phyloP scores from a whole-genome alignment of 2,329 filamentous ascomycete species.

The Penicillium sp. region DNA sequence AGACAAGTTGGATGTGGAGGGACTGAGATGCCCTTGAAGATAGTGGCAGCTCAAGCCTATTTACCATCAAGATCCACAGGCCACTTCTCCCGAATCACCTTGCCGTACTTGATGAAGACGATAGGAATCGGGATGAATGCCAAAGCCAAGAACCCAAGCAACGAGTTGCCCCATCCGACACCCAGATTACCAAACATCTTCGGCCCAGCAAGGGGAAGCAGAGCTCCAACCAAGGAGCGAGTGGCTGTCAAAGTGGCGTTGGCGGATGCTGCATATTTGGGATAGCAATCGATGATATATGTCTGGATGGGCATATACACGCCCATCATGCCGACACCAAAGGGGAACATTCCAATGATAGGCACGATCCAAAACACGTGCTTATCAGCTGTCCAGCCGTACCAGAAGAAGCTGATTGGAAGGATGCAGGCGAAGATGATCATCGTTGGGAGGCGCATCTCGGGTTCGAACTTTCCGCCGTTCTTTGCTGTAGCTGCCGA shows the following conservation, averaged over 20 bases:
- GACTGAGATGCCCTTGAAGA: neutral
- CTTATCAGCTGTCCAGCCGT: conserved; percentile 57
- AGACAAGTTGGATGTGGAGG: neutral
- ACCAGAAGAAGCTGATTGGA: conserved; percentile 57
- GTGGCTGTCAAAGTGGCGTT: conserved; percentile 57
- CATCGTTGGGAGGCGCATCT: conserved; percentile 54
- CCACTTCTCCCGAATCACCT: conserved; percentile 16
- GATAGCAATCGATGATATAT: conserved; percentile 61
- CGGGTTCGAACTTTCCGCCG: conserved; percentile 44
- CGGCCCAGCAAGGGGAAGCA: conserved; percentile 22
- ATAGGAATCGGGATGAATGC: conserved; percentile 19
- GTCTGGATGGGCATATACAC: conserved; percentile 57
- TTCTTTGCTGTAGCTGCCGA: conserved; percentile 31
- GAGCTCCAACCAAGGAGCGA: conserved; percentile 45
- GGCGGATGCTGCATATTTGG: conserved; percentile 48
- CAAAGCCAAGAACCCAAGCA: conserved; percentile 22
- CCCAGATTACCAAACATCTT: conserved; percentile 16
- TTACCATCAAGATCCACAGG: conserved; percentile 14
- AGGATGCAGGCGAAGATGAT: conserved; percentile 55
- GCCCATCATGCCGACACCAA: conserved; percentile 54
- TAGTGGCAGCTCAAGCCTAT: neutral
- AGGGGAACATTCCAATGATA: conserved; percentile 57
- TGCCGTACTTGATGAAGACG: conserved; percentile 11
- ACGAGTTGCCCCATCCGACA: conserved; percentile 23
- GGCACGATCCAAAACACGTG: conserved; percentile 58